These are phyloP conservation scores for Heterobasidion occidentale DNA, from an alignment of 1,284 basidiomycete genomes.

Conservation along the genomic window DNA sequence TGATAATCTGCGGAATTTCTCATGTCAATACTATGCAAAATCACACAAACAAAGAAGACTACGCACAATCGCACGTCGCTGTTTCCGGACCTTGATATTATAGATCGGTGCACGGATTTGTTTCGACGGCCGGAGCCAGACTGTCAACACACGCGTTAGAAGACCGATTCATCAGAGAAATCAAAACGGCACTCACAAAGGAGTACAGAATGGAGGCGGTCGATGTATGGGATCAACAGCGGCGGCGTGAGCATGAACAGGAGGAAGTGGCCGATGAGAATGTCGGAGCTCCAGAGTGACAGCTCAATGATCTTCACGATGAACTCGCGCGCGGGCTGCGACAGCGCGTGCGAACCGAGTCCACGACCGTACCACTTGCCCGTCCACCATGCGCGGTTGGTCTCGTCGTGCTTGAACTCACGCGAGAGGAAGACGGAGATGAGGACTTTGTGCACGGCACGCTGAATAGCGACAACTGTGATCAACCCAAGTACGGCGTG, in stretches of 20 bases:
- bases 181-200: conserved; percentile 45
- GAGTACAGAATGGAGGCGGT: conserved; percentile 68
- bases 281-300: conserved; percentile 75
- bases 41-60: background rate
- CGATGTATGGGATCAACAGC: conserved; percentile 66
- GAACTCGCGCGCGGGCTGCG: conserved; percentile 84
- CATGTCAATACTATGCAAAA: conserved; percentile 5
- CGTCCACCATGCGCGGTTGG: conserved; percentile 97
- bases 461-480: conserved; percentile 81
- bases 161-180: conserved; percentile 10
- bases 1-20: conserved; percentile 44
- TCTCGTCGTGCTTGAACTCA: conserved; percentile 97
- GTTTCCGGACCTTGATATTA: conserved; percentile 80
- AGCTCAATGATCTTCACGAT: conserved; percentile 83
- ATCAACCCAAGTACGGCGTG: conserved; percentile 90
- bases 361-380: conserved; percentile 94
- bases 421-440: conserved; percentile 89
- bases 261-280: conserved; percentile 57
- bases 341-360: conserved; percentile 80
- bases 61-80: conserved; percentile 81
- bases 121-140: conserved; percentile 82
- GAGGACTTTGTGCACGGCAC: conserved; percentile 85
- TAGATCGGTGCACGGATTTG: conserved; percentile 94
- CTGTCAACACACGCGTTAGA: conserved; percentile 25
- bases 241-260: conserved; percentile 73